Percentiles rank a stretch among this genome's conserved stretches.
Evolutionary conservation across 2,329 filamentous ascomycete species (phyloP).

Genomic region (Trichoderma gracile): DNA sequence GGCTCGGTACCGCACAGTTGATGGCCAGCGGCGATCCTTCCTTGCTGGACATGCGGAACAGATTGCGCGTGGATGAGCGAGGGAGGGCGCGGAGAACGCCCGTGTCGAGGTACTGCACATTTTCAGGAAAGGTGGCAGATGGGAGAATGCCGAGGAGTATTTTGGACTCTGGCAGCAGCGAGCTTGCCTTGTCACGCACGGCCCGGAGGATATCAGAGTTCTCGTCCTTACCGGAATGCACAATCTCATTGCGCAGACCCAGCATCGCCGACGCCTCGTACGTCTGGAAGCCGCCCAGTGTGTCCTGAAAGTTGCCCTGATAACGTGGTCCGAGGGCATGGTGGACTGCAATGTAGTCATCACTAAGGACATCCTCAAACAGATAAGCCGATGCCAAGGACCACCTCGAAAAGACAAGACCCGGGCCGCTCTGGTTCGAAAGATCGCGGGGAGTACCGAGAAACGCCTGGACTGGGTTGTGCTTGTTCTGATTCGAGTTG

Average conservation of each 20-base stretch:
- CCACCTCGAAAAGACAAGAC: slow-evolving; percentile 76
- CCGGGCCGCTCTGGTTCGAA: slow-evolving; percentile 71
- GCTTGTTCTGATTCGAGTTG: slow-evolving; percentile 57
- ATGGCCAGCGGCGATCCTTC: slow-evolving; percentile 75
- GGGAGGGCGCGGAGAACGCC: slow-evolving; percentile 76
- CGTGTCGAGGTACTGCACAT: slow-evolving; percentile 76
- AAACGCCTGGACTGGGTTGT: slow-evolving; percentile 82
- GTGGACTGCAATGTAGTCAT: slow-evolving; percentile 89
- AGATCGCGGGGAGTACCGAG: slow-evolving; percentile 89
- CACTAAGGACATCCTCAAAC: slow-evolving; percentile 82
- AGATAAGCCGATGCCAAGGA: slow-evolving; percentile 88
- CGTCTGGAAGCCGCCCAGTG: slow-evolving; percentile 91
- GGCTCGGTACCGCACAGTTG: slow-evolving; percentile 81
- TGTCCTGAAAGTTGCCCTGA: slow-evolving; percentile 95
- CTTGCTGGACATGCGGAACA: slow-evolving; percentile 42
- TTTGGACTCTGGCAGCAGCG: slow-evolving; percentile 76
- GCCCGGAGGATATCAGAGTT: slow-evolving; percentile 88
- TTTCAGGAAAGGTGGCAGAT: slow-evolving; percentile 75
- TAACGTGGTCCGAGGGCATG: slow-evolving; percentile 88
- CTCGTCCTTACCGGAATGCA: slow-evolving; percentile 87
- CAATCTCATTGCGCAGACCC: slow-evolving; percentile 85
- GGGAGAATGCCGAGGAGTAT: slow-evolving; percentile 84
- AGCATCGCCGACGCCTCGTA: slow-evolving; percentile 90
- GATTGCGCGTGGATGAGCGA: slow-evolving; percentile 66
- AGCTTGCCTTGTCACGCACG: slow-evolving; percentile 81